Base-by-base conservation (phyloP, 1,284 basidiomycete species). In the Peniophora sp. region DNA sequence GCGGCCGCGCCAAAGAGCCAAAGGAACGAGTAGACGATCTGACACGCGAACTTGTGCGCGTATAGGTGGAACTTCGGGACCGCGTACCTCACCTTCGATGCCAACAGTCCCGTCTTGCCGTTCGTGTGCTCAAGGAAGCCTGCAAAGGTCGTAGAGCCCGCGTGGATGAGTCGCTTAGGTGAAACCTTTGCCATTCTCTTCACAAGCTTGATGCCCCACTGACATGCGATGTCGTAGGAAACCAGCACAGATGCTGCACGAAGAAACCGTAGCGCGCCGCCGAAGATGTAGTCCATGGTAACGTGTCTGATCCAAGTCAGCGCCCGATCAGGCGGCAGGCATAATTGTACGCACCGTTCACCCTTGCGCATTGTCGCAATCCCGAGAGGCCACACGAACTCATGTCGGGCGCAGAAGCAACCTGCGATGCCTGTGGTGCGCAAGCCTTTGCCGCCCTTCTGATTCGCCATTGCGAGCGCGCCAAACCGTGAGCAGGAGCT, bases 341-440 rank as follows among this genome's bases (percentile, higher is more conserved):
- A 9, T 9, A 20, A 16, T 25, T 44, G 8, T 12, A 50, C 55
- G 2, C 23, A 61, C 60, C 50, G 17, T 54, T 62, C 61, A 20
- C 61, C 61, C 19, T 57, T 57, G 47, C 61, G 60, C 36, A 63
- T 46, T 47, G 60, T 55, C 2, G 53, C 58, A 5, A 61, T 54
- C 5, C 60, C 59, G 24, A 36, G 45, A 8, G 56, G 49, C 27
- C 34, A n/a, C 47, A 25, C 34, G 34, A 35, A 48, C 8, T 36
- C 56, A 47, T 66, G 63, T 0, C 59, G 56, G 2, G 56, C 43
- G 48, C 61, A 62, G 1, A 55, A 48, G 3, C 54, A 48, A 0
- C 52, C 55, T 0, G 58, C 61, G 1, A 65, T 52, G 5, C 64
- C 62, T 0, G 58, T 63, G 2, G 58, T 49, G 1, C 41, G 44